Conservation (phyloP, 768 basidiomycete genomes). For the Xerocomellus chrysenteron region DNA sequence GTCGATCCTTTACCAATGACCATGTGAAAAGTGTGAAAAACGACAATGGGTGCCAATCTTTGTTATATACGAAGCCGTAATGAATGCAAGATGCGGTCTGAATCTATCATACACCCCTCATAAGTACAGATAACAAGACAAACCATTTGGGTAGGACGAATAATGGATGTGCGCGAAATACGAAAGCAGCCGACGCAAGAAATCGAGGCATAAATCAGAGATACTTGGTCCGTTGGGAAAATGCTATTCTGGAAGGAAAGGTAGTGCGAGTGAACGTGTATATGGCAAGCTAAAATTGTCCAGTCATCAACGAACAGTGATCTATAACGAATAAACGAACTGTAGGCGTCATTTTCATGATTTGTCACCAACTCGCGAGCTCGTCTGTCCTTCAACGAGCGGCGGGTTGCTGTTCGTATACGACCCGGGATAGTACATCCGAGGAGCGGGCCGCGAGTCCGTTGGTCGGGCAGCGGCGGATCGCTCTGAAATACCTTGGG, state of each 20-base stretch:
- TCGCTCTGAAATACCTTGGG: constrained; percentile 21
- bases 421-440: constrained; percentile 22
- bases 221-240: constrained; percentile 25
- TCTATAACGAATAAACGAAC: neutral
- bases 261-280: constrained; percentile 5
- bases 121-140: constrained; percentile 32
- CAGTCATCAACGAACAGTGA: constrained; percentile 7
- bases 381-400: constrained; percentile 10
- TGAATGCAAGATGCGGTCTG: constrained; percentile 8
- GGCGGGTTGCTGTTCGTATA: constrained; percentile 17
- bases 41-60: neutral
- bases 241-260: constrained; percentile 6
- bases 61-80: constrained; percentile 3
- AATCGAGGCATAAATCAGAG: constrained; percentile 30
- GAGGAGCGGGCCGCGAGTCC: constrained; percentile 21
- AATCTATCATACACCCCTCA: constrained; percentile 26
- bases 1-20: constrained; percentile 22
- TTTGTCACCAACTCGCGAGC: constrained; percentile 22
- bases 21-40: no score
- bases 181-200: constrained; percentile 28
- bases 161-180: constrained; percentile 17
- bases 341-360: constrained; percentile 16
- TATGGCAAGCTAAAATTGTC: constrained; percentile 9
- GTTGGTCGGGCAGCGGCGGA: constrained; percentile 13
- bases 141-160: neutral